A percentile compares a stretch with the other conserved stretches of the same genome.
Conservation (phyloP, 2,329 filamentous ascomycete genomes). For the Fusarium sulawesiense region DNA sequence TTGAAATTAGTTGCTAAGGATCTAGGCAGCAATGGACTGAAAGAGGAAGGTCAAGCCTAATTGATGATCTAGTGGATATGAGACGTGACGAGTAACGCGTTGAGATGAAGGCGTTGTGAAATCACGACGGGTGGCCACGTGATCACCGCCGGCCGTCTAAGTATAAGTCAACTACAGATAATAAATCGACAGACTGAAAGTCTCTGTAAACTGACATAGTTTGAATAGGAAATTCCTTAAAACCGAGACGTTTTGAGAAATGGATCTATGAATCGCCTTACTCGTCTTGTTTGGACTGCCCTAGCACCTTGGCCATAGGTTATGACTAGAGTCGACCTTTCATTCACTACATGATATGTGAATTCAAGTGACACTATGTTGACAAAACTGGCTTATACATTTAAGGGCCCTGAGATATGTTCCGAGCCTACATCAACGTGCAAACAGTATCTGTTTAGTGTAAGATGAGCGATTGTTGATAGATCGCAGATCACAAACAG, state of each 20-base stretch:
- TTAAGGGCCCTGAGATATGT: too few species aligned
- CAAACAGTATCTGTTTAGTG: not conserved
- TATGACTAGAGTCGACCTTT: not conserved
- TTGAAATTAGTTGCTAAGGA: not conserved
- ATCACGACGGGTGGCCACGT: constrained; percentile 37
- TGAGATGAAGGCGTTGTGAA: not conserved
- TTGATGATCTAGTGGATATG: not conserved
- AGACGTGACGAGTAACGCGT: constrained; percentile 21
- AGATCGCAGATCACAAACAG: not conserved
- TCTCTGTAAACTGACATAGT: not conserved
- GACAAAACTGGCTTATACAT: not conserved
- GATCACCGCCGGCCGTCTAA: not conserved
- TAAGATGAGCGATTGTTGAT: not conserved
- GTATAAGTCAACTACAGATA: not conserved
- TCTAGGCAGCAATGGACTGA: not conserved
- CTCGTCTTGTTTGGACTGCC: not conserved
- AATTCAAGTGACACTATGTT: not conserved
- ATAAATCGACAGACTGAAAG: too few species aligned
- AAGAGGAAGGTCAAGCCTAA: constrained; percentile 6
- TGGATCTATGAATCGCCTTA: not conserved
- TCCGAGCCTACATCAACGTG: not conserved
- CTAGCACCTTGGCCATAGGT: not conserved
- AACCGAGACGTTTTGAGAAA: not conserved
- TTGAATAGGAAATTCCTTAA: rapidly evolving
- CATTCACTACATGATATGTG: not conserved